A percentile compares a stretch with the other conserved stretches of the same genome.
phyloP scores from a whole-genome alignment of 352 stramenopile species.

The Phytophthora sansomeana region DNA sequence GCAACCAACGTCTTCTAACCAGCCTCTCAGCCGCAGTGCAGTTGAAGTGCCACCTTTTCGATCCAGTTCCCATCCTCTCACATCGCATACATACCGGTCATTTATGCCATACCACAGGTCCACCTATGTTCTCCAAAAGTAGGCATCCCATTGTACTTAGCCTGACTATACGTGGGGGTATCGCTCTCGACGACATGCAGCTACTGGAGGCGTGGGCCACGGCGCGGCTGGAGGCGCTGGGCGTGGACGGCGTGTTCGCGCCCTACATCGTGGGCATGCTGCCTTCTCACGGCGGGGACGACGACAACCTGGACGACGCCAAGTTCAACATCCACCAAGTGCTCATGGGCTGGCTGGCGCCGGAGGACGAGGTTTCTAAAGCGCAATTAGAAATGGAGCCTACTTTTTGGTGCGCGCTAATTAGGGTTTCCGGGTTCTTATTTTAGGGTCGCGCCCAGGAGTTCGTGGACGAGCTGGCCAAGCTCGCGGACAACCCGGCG shows the following conservation, averaged over 20 bases:
- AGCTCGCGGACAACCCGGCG: slow-evolving; percentile 61
- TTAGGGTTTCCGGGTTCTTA: neutral
- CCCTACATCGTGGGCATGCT: slow-evolving; percentile 88
- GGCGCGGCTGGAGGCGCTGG: slow-evolving; percentile 67
- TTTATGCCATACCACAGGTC: neutral
- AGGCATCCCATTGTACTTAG: slow-evolving; percentile 12
- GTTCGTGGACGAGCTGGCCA: slow-evolving; percentile 77
- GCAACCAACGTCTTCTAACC: neutral
- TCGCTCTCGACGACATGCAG: slow-evolving; percentile 29
- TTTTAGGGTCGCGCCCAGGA: slow-evolving; percentile 64
- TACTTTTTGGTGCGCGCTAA: neutral
- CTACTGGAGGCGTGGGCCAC: slow-evolving; percentile 76
- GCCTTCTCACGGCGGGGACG: slow-evolving; percentile 35
- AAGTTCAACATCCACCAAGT: slow-evolving; percentile 84
- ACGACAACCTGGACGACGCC: slow-evolving; percentile 63
- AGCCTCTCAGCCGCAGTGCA: neutral
- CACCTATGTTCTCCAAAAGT: slow-evolving; percentile 8
- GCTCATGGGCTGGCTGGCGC: slow-evolving; percentile 84
- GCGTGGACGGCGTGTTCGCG: slow-evolving; percentile 85
- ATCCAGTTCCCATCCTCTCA: neutral
- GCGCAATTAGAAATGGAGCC: neutral
- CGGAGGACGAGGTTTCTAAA: slow-evolving; percentile 68
- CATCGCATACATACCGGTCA: neutral
- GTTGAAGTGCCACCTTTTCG: slow-evolving; percentile 1
- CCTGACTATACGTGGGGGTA: neutral